Evolutionary conservation across 352 stramenopile genomes (phyloP).

Genomic region (Pythium oligandrum): DNA sequence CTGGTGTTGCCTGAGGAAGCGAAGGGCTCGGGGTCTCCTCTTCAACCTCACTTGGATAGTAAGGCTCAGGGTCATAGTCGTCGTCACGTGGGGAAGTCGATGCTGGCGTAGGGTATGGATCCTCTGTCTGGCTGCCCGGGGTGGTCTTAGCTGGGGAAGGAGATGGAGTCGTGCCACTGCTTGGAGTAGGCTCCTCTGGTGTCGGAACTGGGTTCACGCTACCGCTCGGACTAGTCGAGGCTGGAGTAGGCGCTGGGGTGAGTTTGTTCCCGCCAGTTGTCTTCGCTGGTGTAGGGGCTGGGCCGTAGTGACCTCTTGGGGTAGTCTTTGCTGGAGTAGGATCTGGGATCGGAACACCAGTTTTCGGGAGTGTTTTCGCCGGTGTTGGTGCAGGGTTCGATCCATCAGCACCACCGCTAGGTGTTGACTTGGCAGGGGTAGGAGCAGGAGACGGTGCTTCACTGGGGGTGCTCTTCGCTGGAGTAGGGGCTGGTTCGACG

Average conservation of each 20-base stretch:
- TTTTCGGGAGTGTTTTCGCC: conserved; percentile 1
- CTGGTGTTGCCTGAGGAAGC: conserved; percentile 2
- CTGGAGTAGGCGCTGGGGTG: background rate
- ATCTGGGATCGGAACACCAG: background rate
- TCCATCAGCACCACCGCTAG: background rate
- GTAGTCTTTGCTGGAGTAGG: conserved; percentile 7
- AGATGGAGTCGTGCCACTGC: background rate
- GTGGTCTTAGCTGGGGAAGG: background rate
- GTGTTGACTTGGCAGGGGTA: background rate
- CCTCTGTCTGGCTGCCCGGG: background rate
- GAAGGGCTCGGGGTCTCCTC: conserved; percentile 3
- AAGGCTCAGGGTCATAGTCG: background rate
- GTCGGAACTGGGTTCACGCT: conserved; percentile 1
- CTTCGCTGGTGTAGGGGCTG: conserved; percentile 3
- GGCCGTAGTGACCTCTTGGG: background rate
- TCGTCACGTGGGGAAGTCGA: background rate
- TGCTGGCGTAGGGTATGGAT: conserved; percentile 4
- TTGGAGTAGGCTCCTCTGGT: background rate
- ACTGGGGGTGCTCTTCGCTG: background rate
- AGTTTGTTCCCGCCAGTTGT: background rate
- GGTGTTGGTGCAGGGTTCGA: conserved; percentile 7
- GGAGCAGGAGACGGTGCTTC: background rate
- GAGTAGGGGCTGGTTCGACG: too few species aligned
- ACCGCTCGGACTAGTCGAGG: background rate
- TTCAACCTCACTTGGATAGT: too few species aligned